Evolutionary conservation across 768 basidiomycete species (phyloP).

Genomic region (Psilocybe cubensis): DNA sequence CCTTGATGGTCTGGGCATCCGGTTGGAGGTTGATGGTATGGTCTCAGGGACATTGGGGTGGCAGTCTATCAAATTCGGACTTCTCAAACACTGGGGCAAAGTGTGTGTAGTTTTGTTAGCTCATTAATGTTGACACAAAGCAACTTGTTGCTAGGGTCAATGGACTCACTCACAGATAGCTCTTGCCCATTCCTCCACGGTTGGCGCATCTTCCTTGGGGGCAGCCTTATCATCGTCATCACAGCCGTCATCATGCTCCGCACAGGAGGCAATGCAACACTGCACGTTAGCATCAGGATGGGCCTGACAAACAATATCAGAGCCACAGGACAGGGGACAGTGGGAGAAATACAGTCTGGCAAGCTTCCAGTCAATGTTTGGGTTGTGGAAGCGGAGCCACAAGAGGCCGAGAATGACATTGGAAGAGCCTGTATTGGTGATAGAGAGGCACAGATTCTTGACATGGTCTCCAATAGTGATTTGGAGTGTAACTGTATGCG

Average conservation of each 20-base stretch:
- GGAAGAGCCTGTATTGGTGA: constrained; percentile 21
- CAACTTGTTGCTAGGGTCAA: no score
- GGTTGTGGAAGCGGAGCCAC: constrained; percentile 25
- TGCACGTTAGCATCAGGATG: not conserved
- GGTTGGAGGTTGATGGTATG: constrained; percentile 6
- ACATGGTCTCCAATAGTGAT: constrained; percentile 19
- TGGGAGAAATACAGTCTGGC: constrained; percentile 11
- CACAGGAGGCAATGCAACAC: not conserved
- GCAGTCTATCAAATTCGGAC: not conserved
- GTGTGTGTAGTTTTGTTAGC: not conserved
- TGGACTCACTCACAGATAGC: no score
- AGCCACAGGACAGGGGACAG: not conserved
- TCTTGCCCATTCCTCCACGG: no score
- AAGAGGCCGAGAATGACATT: constrained; percentile 20
- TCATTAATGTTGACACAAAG: not conserved
- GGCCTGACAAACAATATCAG: not conserved
- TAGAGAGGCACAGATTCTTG: constrained; percentile 18
- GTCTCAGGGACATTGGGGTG: not conserved
- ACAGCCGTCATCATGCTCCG: constrained; percentile 6
- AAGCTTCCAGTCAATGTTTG: constrained; percentile 15
- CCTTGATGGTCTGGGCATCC: not conserved
- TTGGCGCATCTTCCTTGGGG: no score
- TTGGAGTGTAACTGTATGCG: constrained; percentile 15
- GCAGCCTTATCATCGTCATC: no score
- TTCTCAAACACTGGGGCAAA: constrained; percentile 1